phyloP scores from a whole-genome alignment of 1,284 basidiomycete species.

The Peniophora sp. region DNA sequence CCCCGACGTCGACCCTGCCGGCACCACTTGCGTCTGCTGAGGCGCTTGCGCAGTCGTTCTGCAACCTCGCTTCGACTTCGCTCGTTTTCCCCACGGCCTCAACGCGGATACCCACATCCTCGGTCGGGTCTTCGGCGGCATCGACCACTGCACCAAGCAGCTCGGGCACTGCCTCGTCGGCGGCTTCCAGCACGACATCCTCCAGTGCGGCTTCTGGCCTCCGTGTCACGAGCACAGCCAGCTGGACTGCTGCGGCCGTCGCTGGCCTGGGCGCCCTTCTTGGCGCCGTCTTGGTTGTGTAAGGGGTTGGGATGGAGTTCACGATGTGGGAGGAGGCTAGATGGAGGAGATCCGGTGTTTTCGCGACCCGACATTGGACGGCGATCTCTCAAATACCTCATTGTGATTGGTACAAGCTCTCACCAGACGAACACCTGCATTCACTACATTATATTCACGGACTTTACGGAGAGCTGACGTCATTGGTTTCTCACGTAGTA shows the following conservation, averaged over 20 bases:
- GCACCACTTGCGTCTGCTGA: slow-evolving; percentile 6
- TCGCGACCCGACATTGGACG: too few relatives aligned
- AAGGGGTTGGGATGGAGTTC: too few relatives aligned
- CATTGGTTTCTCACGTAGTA: too few relatives aligned
- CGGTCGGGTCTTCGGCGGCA: neutral
- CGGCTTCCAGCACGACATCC: neutral
- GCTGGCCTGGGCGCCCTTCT: slow-evolving; percentile 92
- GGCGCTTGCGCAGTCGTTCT: slow-evolving; percentile 10
- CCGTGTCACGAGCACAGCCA: neutral
- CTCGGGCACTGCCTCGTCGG: neutral
- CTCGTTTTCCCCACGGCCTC: slow-evolving; percentile 16
- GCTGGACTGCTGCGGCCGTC: slow-evolving; percentile 47
- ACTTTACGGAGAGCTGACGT: too few relatives aligned
- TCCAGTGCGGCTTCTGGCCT: neutral
- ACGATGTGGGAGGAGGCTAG: too few relatives aligned
- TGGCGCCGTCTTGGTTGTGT: slow-evolving; percentile 24
- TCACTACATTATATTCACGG: too few relatives aligned
- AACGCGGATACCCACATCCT: slow-evolving; percentile 23
- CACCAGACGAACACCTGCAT: too few relatives aligned
- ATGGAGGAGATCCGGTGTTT: too few relatives aligned
- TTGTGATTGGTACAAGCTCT: too few relatives aligned
- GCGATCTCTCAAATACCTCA: too few relatives aligned
- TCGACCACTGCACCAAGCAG: neutral
- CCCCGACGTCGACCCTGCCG: neutral
- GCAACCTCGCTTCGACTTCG: slow-evolving; percentile 6